Evolutionary conservation across 2,329 filamentous ascomycete species (phyloP).

Genomic region (Ophiostoma angusticollis): DNA sequence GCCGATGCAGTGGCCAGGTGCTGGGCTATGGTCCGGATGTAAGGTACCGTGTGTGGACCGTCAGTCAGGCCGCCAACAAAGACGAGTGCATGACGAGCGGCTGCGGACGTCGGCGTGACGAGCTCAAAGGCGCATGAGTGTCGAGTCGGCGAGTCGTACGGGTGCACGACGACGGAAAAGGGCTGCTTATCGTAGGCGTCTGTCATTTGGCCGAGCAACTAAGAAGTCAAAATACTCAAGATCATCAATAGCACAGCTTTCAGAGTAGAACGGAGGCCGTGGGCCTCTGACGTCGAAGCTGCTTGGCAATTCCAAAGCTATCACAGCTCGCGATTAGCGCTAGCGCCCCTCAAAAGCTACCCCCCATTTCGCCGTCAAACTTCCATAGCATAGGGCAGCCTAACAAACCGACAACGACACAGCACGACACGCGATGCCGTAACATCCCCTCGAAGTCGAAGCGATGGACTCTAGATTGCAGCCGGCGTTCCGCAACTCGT

Average conservation of each 20-base stretch:
- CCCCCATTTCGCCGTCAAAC: no score
- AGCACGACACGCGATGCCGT: background rate
- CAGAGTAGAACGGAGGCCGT: no score
- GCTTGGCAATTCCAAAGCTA: no score
- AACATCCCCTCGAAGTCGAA: background rate
- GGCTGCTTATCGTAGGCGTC: slow-evolving; percentile 2
- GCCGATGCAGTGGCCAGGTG: slow-evolving; percentile 25
- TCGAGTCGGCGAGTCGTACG: slow-evolving; percentile 16
- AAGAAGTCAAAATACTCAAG: no score
- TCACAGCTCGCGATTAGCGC: no score
- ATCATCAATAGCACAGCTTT: no score
- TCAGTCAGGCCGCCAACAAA: slow-evolving; percentile 61
- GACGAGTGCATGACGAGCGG: slow-evolving; percentile 42
- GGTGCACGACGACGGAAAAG: slow-evolving; percentile 17
- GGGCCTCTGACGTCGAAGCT: no score
- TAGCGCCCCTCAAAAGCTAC: no score
- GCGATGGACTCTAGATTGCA: slow-evolving; percentile 9
- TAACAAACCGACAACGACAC: background rate
- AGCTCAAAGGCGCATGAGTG: slow-evolving; percentile 17
- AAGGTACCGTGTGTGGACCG: slow-evolving; percentile 52
- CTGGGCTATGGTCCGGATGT: slow-evolving; percentile 35
- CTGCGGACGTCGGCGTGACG: slow-evolving; percentile 9
- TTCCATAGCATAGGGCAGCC: no score
- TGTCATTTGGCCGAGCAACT: background rate
- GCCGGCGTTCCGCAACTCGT: slow-evolving; percentile 14